Base-by-base conservation (phyloP, 2,329 filamentous ascomycete species). In the Ilyonectria sp. region DNA sequence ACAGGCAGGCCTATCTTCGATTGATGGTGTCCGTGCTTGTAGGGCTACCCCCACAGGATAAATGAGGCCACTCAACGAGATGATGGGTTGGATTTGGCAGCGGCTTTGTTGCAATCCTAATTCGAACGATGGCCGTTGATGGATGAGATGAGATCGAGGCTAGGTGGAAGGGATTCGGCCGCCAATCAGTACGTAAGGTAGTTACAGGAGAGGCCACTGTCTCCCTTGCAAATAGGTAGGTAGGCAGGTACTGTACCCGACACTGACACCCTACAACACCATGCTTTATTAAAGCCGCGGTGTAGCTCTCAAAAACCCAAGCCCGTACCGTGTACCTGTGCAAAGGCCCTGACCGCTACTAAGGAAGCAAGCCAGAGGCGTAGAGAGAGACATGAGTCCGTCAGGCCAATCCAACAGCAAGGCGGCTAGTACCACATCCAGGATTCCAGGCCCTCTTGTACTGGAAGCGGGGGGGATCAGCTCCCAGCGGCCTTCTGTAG, bases 41-140 rank as follows among this genome's bases (percentile, higher is more conserved):
- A 64, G 61, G 55, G 61, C 47, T 59, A 21, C 61, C 52, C 55
- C 54, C 61, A 49, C 44, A 31, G 54, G 49, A 31, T 33, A 55
- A 37, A 64, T 31, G 47, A 54, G 49, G 49, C 33, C 47, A 53
- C 49, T 49, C 31, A n/a, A 10, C 11, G 11, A 55, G 21, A 49
- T 54, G 43, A 60, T 29, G 40, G 49, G 49, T 55, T 60, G 40
- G 55, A 55, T 49, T 26, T 29, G 56, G 55, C 62, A 55, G 62
- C 55, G 49, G 33, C 50, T 59, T 26, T 50, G 40, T 43, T 33
- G 46, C 17, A 50, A 54, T 35, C 52, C 43, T 19, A 49, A 49
- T 60, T 43, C n/a, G 40, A 44, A 29, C 13, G 55, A 43, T 47
- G 49, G 23, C 61, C 26, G 49, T 55, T 59, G 55, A 31, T 59